A percentile compares a stretch with the other conserved stretches of the same genome.
Evolutionary conservation across 129 eudicot species (phyloP).

Genomic region (Centrapalus pauciflorus): DNA sequence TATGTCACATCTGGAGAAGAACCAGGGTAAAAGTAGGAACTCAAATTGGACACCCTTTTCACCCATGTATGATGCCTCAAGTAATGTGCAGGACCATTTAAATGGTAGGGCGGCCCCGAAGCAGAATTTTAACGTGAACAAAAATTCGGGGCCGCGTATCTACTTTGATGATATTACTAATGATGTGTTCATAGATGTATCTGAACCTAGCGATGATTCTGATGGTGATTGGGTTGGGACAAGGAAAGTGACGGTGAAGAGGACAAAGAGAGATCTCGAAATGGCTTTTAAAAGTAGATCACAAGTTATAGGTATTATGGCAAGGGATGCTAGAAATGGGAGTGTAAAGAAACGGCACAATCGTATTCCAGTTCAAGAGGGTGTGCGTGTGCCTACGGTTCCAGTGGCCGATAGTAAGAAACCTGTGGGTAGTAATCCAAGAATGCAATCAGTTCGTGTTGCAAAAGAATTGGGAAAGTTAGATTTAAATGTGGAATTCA

Average conservation of each 20-base stretch:
- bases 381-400: no score
- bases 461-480: constrained; percentile 64
- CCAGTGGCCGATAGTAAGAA: constrained; percentile 32
- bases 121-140: constrained; percentile 12
- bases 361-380: constrained; percentile 22
- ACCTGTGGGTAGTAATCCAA: constrained; percentile 30
- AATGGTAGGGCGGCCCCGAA: constrained; percentile 29
- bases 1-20: constrained; percentile 37
- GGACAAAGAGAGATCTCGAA: not conserved
- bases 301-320: constrained; percentile 15
- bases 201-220: constrained; percentile 46
- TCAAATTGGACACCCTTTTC: constrained; percentile 80
- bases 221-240: constrained; percentile 49
- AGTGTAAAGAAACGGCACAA: constrained; percentile 25
- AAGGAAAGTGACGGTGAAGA: constrained; percentile 31
- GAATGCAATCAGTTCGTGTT: constrained; percentile 58
- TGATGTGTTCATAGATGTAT: constrained; percentile 39
- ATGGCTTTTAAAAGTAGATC: constrained; percentile 5
- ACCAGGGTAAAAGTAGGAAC: constrained; percentile 18
- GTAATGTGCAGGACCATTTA: constrained; percentile 18
- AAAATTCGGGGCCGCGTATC: constrained; percentile 39
- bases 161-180: constrained; percentile 62
- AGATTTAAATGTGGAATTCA: constrained; percentile 85
- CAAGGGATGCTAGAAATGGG: constrained; percentile 16
- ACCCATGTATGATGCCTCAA: constrained; percentile 43